Base-by-base conservation (phyloP, 2,329 filamentous ascomycete genomes). In the Penicillium sp. region DNA sequence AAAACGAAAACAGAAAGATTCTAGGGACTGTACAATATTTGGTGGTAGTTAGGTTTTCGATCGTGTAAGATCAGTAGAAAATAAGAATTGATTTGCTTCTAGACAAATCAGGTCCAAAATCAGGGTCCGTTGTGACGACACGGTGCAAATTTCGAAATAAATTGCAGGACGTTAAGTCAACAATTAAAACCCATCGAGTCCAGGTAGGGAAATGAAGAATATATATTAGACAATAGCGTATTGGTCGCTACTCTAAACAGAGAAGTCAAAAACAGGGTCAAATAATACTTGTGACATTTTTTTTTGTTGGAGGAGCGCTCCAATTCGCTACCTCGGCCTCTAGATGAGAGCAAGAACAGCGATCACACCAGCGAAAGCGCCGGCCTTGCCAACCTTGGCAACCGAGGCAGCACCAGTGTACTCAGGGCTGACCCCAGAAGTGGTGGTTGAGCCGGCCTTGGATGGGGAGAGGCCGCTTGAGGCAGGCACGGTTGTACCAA, bases 221-320 rank as follows among this genome's bases (percentile, higher is more conserved):
- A 55, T 24, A 55, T 55, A 55, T 55, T 55, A 55, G 52, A 55
- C 52, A 55, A 55, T 55, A 55, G 52, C 52, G 52, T 55, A 55
- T 30, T 24, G 26, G 24, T 48, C 52, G 52, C 52, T 55, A 55
- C 52, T 55, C 52, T 55, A 55, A 26, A 18, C 4, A 48, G 45
- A 55, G 18, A 33, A 35, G 26, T 18, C 16, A 28, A 54, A 42
- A 48, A 48, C 4, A 48, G 30, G 23, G 18, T 4, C 40, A 43
- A 23, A 18, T 7, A 26, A 18, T 50, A 35, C 26, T 49, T 50
- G 9, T 38, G 24, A 40, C 21, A 14, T 43, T 43, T 43, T 43
- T 43, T 12, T 12, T 2, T 43, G 20, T 18, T 38, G 14, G 33
- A 16, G 3, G n/a, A 20, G 12, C 3, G 2, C 11, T 35, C 30